A percentile compares a stretch with the other conserved stretches of the same genome.
phyloP scores from a whole-genome alignment of 2,329 filamentous ascomycete genomes.

The Pleurostoma richardsiae region DNA sequence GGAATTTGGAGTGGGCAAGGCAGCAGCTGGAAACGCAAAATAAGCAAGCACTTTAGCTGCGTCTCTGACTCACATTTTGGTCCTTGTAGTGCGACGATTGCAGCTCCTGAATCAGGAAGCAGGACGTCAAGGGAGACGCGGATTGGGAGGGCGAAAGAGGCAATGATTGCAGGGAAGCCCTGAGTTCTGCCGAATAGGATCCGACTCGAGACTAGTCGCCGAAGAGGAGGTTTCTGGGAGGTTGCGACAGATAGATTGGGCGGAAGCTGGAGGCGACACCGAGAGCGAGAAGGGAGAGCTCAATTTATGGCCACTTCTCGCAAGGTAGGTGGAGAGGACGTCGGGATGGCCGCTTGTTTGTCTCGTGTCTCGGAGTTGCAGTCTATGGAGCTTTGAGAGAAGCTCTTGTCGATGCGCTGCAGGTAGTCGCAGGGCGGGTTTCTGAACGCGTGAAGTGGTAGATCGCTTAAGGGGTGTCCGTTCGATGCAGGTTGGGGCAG shows the following conservation, averaged over 20 bases:
- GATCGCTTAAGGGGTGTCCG: background rate
- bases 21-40: slow-evolving; percentile 3
- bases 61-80: slow-evolving; percentile 21
- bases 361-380: too few species aligned
- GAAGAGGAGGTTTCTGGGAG: background rate
- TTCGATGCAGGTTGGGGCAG: background rate
- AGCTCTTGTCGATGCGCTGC: background rate
- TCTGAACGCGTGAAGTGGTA: background rate
- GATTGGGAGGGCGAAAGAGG: slow-evolving; percentile 16
- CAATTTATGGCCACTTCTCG: slow-evolving; percentile 13
- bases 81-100: slow-evolving; percentile 9
- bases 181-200: slow-evolving; percentile 16
- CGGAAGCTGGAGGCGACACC: slow-evolving; percentile 16
- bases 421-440: background rate
- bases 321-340: slow-evolving; percentile 1
- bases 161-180: slow-evolving; percentile 17
- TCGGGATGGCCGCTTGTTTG: background rate
- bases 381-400: too few species aligned
- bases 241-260: slow-evolving; percentile 4
- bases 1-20: slow-evolving; percentile 1
- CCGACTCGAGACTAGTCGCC: slow-evolving; percentile 1
- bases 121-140: slow-evolving; percentile 11
- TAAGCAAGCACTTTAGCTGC: background rate
- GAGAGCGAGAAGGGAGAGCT: slow-evolving; percentile 13
- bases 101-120: slow-evolving; percentile 6